Evolutionary conservation across 2,329 filamentous ascomycete genomes (phyloP), one percentile per base, ranked within the genome.

Genomic region (Stagonosporopsis chrysanthemi): DNA sequence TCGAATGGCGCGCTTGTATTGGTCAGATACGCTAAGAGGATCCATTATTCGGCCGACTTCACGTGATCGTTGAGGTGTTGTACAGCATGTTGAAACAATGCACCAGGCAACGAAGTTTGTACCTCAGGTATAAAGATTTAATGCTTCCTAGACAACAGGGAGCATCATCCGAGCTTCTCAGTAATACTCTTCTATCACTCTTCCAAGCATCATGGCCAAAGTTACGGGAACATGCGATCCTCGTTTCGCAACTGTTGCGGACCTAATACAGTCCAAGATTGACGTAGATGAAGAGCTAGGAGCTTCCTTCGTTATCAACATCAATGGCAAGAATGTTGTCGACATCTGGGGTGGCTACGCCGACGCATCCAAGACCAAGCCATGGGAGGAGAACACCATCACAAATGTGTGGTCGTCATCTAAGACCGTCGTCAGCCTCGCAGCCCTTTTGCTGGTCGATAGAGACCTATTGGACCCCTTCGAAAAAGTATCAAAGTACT

Each of bases 341-440:
- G 62, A 67, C 24, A n/a, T 66, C 39, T 67, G 63, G 56, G 65
- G 65, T 22, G 65, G 65, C 12, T 53, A 61, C 12, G 58, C 62
- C 2, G 56, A 65, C 19, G 35, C 40, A 17, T 50, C 47, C 24
- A 56, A 50, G 14, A 62, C 56, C 0, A 49, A 43, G 15, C 23
- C 47, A 0, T 66, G 63, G 65, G 56, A 61, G 11, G 52, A 65
- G 38, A 43, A 66, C 40, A 66, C 65, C 2, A 61, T 67, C 23
- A 56, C 52, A 9, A 65, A 62, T 39, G 36, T 65, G 9, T 67
- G 60, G 63, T 67, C 65, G 4, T 52, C 50, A 2, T 56, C 63
- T 14, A 67, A 67, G 40, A 63, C 55, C 1, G 26, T 66, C 14
- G 14, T 54, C 40, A 58, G 56, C 17, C 57, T 67, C 2, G 62